Conservation (phyloP, 306 rosid genomes). For the Pterocarpus macrocarpus region DNA sequence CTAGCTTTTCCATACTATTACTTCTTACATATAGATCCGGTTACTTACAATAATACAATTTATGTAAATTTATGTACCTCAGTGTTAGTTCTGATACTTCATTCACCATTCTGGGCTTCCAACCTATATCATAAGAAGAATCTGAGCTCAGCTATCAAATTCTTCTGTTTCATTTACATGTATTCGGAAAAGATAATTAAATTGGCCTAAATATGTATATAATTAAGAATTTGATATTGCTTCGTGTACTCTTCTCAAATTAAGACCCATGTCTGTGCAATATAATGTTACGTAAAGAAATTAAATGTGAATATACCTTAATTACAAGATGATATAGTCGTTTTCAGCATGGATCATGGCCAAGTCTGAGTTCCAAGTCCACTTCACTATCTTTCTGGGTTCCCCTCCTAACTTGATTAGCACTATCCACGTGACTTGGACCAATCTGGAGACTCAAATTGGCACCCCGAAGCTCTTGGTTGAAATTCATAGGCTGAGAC, state of each 20-base stretch:
- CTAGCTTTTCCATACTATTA: conserved; percentile 10
- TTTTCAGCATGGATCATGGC: conserved; percentile 60
- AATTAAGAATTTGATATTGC: not conserved
- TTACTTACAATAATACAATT: conserved; percentile 31
- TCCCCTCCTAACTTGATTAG: conserved; percentile 43
- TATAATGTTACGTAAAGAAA: conserved; percentile 24
- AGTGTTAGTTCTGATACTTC: conserved; percentile 39
- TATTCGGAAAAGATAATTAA: conserved; percentile 18
- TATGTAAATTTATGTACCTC: conserved; percentile 27
- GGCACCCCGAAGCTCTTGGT: conserved; percentile 63
- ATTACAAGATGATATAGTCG: not conserved
- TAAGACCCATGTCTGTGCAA: not conserved
- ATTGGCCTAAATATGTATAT: not conserved
- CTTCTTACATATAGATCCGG: not conserved
- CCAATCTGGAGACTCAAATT: conserved; percentile 77
- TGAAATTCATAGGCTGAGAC: conserved; percentile 49
- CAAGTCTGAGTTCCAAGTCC: conserved; percentile 94
- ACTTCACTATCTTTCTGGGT: conserved; percentile 60
- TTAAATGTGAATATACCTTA: conserved; percentile 38
- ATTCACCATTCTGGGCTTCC: conserved; percentile 20
- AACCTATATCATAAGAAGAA: conserved; percentile 38
- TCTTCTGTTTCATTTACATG: not conserved
- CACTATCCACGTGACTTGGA: conserved; percentile 47
- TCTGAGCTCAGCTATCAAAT: conserved; percentile 7
- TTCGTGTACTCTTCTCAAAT: conserved; percentile 6